Percentiles rank a stretch among this genome's conserved stretches.
Conservation (phyloP, 768 basidiomycete species). For the Phanerochaete carnosa region DNA sequence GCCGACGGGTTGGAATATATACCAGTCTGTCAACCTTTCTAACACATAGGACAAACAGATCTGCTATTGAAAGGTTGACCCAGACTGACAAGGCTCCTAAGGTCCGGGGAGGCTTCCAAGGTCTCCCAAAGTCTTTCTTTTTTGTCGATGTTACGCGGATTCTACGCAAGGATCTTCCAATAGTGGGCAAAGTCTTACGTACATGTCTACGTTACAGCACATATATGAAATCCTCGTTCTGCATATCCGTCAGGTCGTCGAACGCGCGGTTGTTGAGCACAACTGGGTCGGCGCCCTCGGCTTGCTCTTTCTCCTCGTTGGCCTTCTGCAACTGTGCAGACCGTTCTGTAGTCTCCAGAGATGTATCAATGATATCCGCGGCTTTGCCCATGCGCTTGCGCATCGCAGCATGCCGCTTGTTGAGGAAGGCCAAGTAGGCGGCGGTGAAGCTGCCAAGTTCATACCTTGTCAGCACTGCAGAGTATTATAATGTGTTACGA, state of each 20-base stretch:
- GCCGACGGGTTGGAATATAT: too few relatives aligned
- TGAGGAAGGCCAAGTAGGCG: constrained; percentile 33
- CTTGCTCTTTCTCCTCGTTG: constrained; percentile 7
- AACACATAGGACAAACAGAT: too few relatives aligned
- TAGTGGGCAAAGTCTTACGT: background rate
- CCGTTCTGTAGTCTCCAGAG: constrained; percentile 30
- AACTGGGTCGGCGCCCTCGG: background rate
- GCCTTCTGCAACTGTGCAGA: constrained; percentile 5
- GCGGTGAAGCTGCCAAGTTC: constrained; percentile 31
- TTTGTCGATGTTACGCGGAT: too few relatives aligned
- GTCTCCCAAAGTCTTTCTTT: too few relatives aligned
- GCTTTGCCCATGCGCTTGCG: constrained; percentile 35
- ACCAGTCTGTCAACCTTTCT: too few relatives aligned
- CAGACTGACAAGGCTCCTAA: too few relatives aligned
- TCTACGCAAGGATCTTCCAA: too few relatives aligned
- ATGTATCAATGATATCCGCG: constrained; percentile 33
- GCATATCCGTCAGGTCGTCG: constrained; percentile 35
- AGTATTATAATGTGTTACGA: background rate
- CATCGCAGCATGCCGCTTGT: constrained; percentile 32
- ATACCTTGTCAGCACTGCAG: background rate
- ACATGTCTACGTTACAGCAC: constrained; percentile 10
- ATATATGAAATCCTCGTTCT: constrained; percentile 31
- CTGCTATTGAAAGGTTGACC: too few relatives aligned
- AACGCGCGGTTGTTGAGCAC: constrained; percentile 32
- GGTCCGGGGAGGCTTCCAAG: too few relatives aligned